A percentile compares a stretch with the other conserved stretches of the same genome.
Evolutionary conservation across 352 stramenopile genomes (phyloP).

Genomic region (Pythium coloratum): DNA sequence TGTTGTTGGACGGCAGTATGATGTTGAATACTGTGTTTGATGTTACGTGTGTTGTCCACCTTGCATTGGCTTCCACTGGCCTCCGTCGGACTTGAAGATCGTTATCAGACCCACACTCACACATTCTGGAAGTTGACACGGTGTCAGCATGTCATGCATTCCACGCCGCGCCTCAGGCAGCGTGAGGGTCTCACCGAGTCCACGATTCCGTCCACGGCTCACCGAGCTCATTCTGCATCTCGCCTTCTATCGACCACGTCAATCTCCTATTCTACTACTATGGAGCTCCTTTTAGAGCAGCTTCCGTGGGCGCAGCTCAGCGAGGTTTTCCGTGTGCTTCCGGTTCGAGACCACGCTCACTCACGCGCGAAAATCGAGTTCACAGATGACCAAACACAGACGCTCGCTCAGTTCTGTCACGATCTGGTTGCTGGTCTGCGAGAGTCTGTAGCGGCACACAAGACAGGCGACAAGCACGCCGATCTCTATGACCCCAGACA

Average conservation of each 20-base stretch:
- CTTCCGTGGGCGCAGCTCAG: neutral
- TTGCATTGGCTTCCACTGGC: too few species aligned
- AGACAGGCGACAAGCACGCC: neutral
- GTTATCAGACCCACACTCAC: conserved; percentile 1
- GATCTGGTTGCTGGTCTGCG: neutral
- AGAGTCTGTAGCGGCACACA: neutral
- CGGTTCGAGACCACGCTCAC: neutral
- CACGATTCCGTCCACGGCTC: neutral
- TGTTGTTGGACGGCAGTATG: too few species aligned
- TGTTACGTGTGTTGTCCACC: too few species aligned
- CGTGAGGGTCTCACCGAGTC: too few species aligned
- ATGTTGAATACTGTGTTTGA: too few species aligned
- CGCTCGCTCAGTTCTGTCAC: neutral
- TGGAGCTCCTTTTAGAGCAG: neutral
- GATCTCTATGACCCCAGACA: neutral
- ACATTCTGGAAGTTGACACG: neutral
- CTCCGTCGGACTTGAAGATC: too few species aligned
- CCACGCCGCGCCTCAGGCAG: too few species aligned
- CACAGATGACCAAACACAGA: neutral
- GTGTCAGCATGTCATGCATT: too few species aligned
- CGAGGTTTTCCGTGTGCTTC: neutral
- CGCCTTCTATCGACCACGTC: neutral
- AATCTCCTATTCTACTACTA: neutral
- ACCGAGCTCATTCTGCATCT: neutral
- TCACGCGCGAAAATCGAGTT: neutral